Conservation (phyloP, 306 rosid species). For the Gillenia trifoliata region DNA sequence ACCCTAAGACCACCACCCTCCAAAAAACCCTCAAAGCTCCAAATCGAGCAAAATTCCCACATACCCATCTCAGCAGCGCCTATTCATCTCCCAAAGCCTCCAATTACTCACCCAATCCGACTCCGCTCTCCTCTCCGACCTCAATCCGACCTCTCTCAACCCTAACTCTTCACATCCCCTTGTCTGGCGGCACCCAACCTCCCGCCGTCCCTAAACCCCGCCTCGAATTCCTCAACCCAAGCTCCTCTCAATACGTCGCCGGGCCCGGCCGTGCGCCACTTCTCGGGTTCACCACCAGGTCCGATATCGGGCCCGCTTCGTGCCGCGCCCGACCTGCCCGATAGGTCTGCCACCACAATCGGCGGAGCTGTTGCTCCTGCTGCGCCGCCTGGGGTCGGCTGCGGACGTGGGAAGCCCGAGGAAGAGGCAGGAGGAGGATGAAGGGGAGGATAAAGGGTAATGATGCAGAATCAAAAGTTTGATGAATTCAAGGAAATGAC, state of each 20-base stretch:
- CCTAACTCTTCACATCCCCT: slow-evolving; percentile 37
- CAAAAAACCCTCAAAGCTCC: slow-evolving; percentile 35
- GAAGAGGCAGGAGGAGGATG: slow-evolving; percentile 87
- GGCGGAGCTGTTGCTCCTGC: slow-evolving; percentile 32
- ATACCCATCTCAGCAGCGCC: slow-evolving; percentile 54
- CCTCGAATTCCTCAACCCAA: slow-evolving; percentile 72
- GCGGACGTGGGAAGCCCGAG: slow-evolving; percentile 69
- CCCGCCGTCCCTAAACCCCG: slow-evolving; percentile 62
- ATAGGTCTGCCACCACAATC: slow-evolving; percentile 49
- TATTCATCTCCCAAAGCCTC: slow-evolving; percentile 56
- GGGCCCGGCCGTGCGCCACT: slow-evolving; percentile 92
- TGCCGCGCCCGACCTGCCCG: slow-evolving; percentile 79
- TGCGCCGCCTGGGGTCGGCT: slow-evolving; percentile 28
- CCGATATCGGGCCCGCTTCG: slow-evolving; percentile 88
- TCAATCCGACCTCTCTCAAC: slow-evolving; percentile 37
- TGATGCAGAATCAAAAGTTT: slow-evolving; percentile 84
- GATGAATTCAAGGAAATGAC: slow-evolving; percentile 87
- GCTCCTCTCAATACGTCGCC: slow-evolving; percentile 82
- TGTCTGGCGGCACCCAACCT: slow-evolving; percentile 38
- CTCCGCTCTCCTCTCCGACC: slow-evolving; percentile 43
- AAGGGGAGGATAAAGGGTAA: slow-evolving; percentile 77
- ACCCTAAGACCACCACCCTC: slow-evolving; percentile 66
- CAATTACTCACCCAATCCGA: slow-evolving; percentile 23
- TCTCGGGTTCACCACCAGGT: slow-evolving; percentile 83
- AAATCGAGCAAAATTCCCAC: slow-evolving; percentile 39